These are phyloP conservation scores for Hyparrhenia diplandra DNA, from an alignment of 176 grass and related monocot species.

Conservation along the genomic window DNA sequence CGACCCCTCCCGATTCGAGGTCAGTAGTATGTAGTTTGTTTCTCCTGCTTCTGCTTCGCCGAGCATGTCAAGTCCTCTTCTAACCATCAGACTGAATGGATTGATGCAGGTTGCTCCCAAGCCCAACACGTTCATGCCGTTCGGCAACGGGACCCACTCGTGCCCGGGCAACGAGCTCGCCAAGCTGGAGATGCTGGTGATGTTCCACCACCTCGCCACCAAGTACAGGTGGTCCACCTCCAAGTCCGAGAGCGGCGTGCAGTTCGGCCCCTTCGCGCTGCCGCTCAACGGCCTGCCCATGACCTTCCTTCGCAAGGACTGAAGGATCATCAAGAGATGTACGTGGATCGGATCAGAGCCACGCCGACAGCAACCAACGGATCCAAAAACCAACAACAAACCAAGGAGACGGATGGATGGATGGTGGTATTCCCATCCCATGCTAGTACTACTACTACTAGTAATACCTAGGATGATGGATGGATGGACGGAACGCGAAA, in stretches of 20 bases:
- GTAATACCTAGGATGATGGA: not conserved
- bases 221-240: slow-evolving; percentile 81
- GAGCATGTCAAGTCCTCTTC: not conserved
- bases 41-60: not conserved
- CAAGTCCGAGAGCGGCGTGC: slow-evolving; percentile 78
- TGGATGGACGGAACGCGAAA: not conserved
- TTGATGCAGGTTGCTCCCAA: slow-evolving; percentile 64
- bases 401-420: not conserved
- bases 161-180: slow-evolving; percentile 98
- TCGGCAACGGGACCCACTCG: slow-evolving; percentile 96
- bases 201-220: slow-evolving; percentile 94
- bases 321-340: too few species aligned
- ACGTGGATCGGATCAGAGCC: not conserved
- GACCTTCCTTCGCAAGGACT: slow-evolving; percentile 62
- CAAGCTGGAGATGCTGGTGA: slow-evolving; percentile 95
- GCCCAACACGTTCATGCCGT: slow-evolving; percentile 96
- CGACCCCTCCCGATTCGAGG: slow-evolving; percentile 96
- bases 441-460: not conserved
- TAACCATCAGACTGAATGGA: not conserved
- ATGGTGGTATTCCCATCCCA: slow-evolving; percentile 7
- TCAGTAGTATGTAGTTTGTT: slow-evolving; percentile 30
- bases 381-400: not conserved
- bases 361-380: not conserved
- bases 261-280: slow-evolving; percentile 83
- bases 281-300: slow-evolving; percentile 82